A percentile compares a stretch with the other conserved stretches of the same genome.
These are phyloP conservation scores for Trypanosoma caninum DNA, from an alignment of 208 protist species.

Conservation along the genomic window DNA sequence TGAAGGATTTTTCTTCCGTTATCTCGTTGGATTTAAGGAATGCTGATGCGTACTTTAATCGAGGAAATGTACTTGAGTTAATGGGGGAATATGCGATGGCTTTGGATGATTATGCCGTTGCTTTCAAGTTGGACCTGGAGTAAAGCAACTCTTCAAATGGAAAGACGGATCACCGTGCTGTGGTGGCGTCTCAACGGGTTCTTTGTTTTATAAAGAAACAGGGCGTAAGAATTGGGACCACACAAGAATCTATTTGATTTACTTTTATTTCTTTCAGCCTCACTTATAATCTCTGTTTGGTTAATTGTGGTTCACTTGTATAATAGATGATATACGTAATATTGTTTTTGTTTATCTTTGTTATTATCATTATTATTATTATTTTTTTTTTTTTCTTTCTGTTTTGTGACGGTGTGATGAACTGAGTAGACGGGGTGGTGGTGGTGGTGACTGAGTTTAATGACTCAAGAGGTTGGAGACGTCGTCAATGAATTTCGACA, in stretches of 20 bases:
- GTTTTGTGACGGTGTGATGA: not conserved
- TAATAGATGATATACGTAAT: not conserved
- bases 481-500: conserved; percentile 20
- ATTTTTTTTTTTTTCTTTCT: not conserved
- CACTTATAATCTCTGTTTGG: no score
- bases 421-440: not conserved
- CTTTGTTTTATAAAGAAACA: not conserved
- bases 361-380: not conserved
- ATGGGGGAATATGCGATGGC: conserved; percentile 52
- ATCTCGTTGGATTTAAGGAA: conserved; percentile 59
- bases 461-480: not conserved
- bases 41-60: conserved; percentile 83
- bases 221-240: not conserved
- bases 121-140: conserved; percentile 46
- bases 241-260: not conserved
- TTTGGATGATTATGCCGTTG: conserved; percentile 55
- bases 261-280: not conserved
- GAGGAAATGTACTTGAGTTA: conserved; percentile 61
- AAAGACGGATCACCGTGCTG: conserved; percentile 20
- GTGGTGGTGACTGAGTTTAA: not conserved
- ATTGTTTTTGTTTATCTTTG: not conserved
- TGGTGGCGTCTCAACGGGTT: conserved; percentile 11
- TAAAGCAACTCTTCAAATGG: not conserved
- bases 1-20: conserved; percentile 54
- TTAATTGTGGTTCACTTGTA: no score